Percentiles rank a stretch among this genome's conserved stretches.
Evolutionary conservation across 495 filamentous ascomycete genomes (phyloP).

Genomic region (Diplogelasinospora grovesii): DNA sequence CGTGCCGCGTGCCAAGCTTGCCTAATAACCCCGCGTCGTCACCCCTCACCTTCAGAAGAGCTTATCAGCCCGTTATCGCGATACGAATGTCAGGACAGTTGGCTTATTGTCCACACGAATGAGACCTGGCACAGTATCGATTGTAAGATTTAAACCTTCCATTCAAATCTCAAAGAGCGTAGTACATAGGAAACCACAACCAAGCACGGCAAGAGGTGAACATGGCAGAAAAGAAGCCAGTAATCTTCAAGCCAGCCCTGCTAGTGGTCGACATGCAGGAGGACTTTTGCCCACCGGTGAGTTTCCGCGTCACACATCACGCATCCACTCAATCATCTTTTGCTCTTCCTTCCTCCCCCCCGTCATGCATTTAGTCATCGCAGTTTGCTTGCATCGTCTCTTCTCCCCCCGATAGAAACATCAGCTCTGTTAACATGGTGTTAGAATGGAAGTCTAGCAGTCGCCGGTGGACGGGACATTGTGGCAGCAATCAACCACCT

Average conservation of each 20-base stretch:
- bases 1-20: no score
- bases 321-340: neutral
- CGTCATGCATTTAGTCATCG: neutral
- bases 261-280: conserved; percentile 89
- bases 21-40: no score
- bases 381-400: neutral
- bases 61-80: no score
- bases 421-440: no score
- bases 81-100: no score
- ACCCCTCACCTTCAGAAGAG: no score
- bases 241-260: conserved; percentile 35
- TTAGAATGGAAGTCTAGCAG: conserved; percentile 82
- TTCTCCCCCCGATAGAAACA: neutral
- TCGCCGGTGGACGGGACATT: conserved; percentile 63
- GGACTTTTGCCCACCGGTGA: conserved; percentile 90
- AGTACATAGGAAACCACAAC: no score
- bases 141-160: no score
- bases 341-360: neutral
- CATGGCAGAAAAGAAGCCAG: conserved; percentile 10
- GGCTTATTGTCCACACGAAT: no score
- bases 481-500: conserved; percentile 67
- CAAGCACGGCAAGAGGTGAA: no score
- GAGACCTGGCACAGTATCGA: no score
- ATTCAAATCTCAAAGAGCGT: no score
- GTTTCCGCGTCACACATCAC: conserved; percentile 13